A percentile compares a stretch with the other conserved stretches of the same genome.
Conservation (phyloP, 2,329 filamentous ascomycete genomes). For the Epichloe elymi region DNA sequence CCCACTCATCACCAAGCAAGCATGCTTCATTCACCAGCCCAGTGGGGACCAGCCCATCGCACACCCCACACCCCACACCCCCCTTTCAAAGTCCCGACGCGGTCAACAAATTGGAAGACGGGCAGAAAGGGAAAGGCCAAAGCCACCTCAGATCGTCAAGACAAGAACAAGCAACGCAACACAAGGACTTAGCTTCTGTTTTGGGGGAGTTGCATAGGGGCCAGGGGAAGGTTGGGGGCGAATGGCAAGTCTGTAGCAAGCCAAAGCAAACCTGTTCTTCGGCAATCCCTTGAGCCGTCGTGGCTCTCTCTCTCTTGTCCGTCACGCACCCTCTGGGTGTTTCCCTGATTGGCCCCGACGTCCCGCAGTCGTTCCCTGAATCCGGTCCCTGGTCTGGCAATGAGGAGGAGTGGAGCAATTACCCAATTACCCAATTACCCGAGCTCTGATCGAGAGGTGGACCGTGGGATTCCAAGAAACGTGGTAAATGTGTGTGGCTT, state of each 20-base stretch:
- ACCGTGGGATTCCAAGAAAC: no score
- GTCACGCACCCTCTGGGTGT: not conserved
- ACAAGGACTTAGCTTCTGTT: not conserved
- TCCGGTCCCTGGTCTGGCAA: no score
- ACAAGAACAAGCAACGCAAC: not conserved
- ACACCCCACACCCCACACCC: not conserved
- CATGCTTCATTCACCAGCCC: not conserved
- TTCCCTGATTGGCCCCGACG: not conserved
- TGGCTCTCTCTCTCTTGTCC: not conserved
- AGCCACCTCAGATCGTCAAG: not conserved
- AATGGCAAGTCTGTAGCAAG: not conserved
- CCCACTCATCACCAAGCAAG: not conserved
- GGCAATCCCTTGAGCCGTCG: not conserved
- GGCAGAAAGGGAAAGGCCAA: not conserved
- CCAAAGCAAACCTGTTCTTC: not conserved
- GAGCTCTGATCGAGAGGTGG: no score
- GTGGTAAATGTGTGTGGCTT: no score
- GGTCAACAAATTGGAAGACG: not conserved
- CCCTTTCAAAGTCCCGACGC: not conserved
- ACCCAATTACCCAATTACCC: no score
- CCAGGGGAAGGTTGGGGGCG: rapidly evolving
- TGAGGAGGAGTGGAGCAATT: no score
- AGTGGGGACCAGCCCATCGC: not conserved
- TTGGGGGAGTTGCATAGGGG: no score
- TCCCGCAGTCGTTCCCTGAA: no score